phyloP scores from a whole-genome alignment of 2,329 filamentous ascomycete genomes.

The Fusarium sarcochroum region DNA sequence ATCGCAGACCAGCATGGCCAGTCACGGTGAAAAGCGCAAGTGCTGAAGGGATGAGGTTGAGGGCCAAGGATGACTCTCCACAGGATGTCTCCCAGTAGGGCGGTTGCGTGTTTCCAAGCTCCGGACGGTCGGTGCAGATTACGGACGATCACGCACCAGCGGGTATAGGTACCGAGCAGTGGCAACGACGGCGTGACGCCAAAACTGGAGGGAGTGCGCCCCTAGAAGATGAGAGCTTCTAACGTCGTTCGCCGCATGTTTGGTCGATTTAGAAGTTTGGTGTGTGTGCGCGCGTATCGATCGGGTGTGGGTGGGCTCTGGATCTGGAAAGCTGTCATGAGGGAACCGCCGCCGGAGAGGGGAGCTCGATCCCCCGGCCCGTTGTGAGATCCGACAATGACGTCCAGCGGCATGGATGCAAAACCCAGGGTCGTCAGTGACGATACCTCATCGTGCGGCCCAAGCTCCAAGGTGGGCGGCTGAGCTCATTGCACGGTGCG shows the following conservation, averaged over 20 bases:
- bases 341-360: slow-evolving; percentile 35
- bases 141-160: slow-evolving; percentile 26
- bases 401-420: slow-evolving; percentile 34
- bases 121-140: slow-evolving; percentile 30
- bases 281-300: slow-evolving; percentile 39
- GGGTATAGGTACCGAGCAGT: slow-evolving; percentile 8
- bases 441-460: slow-evolving; percentile 16
- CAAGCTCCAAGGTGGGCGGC: slow-evolving; percentile 21
- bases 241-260: slow-evolving; percentile 27
- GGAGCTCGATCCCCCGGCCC: slow-evolving; percentile 39
- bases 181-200: slow-evolving; percentile 23
- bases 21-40: slow-evolving; percentile 13
- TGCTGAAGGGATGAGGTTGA: slow-evolving; percentile 21
- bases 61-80: slow-evolving; percentile 1
- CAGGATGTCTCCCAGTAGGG: slow-evolving; percentile 25
- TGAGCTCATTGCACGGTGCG: slow-evolving; percentile 36
- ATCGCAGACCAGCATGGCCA: slow-evolving; percentile 29
- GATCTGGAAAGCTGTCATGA: slow-evolving; percentile 45
- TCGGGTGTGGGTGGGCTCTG: slow-evolving; percentile 41
- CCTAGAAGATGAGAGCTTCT: slow-evolving; percentile 20
- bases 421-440: slow-evolving; percentile 25
- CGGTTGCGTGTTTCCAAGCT: slow-evolving; percentile 22
- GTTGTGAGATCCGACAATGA: slow-evolving; percentile 42
- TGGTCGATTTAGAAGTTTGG: slow-evolving; percentile 35
- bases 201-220: slow-evolving; percentile 25